Evolutionary conservation across 805 yeast species (phyloP).

Genomic region (Zygotorulaspora sp.): DNA sequence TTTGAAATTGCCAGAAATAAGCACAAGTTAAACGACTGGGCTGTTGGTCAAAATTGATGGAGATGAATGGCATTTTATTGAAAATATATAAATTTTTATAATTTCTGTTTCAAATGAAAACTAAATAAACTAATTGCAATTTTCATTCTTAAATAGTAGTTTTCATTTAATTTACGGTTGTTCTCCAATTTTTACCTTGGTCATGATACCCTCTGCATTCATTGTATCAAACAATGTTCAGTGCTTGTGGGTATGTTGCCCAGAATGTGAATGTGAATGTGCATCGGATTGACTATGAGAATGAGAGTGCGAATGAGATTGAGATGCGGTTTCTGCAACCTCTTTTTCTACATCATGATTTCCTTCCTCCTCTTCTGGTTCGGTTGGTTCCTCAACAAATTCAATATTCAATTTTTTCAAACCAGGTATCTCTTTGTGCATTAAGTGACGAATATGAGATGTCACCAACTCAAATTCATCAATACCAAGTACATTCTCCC

Average conservation of each 20-base stretch:
- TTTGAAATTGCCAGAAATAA: constrained; percentile 92
- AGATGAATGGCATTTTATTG: too few species aligned
- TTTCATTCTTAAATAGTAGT: too few species aligned
- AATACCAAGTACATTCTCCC: constrained; percentile 42
- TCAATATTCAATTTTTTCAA: constrained; percentile 42
- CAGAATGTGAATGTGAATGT: constrained; percentile 24
- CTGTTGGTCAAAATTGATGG: constrained; percentile 36
- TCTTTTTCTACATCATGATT: neutral
- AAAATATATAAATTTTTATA: constrained; percentile 3
- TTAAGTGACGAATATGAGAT: constrained; percentile 34
- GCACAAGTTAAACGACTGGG: constrained; percentile 90
- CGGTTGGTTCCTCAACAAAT: constrained; percentile 36
- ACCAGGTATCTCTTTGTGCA: constrained; percentile 40
- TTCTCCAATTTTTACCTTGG: neutral
- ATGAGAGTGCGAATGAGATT: constrained; percentile 13
- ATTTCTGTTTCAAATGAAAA: constrained; percentile 8
- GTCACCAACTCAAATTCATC: constrained; percentile 42
- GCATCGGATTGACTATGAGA: constrained; percentile 13
- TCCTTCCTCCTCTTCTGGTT: constrained; percentile 21
- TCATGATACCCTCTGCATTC: neutral
- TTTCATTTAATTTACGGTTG: too few species aligned
- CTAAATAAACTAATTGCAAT: constrained; percentile 2
- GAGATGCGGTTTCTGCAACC: neutral
- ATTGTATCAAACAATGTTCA: constrained; percentile 14
- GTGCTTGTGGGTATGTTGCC: constrained; percentile 19